Evolutionary conservation across 495 filamentous ascomycete genomes (phyloP), one percentile per base, ranked within the genome.

Genomic region (Margaritispora aquatica): DNA sequence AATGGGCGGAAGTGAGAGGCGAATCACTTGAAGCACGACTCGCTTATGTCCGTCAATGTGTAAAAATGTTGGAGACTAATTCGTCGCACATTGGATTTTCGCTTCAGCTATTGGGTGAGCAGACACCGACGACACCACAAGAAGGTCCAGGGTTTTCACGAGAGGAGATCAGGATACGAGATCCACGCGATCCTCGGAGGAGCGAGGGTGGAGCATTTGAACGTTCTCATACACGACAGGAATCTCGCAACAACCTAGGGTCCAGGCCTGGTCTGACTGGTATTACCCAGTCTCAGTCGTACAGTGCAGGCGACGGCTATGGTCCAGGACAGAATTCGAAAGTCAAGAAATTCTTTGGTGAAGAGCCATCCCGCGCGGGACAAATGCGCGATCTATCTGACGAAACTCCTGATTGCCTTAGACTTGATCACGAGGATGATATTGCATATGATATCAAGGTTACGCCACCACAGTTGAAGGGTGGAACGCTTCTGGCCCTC

Each of bases 1-100:
- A 98, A 71, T 98, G 94, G 94, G 83, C 92, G 21, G 91, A 95
- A 64, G 74, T 88, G 13, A 84, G 92, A n/a, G 90, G 91, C 2
- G 89, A 93, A 66, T 88, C 92, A 17, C 77, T 98, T n/a, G 93
- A 96, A 61, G 89, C 92, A 60, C 84, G 93, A 36, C 68, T 98
- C 34, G 88, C 86, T 62, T 84, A 85, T 57, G 87, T 96, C 54
- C 80, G 87, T 46, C 76, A 80, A 26, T 87, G 90, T 58, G 82
- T 86, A 5, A 82, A 86, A 63, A 86, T 95, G 34, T 75, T 98
- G 31, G 92, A 97, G 64, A 89, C 84, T 24, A 89, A 85, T 62
- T 88, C 90, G 17, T 90, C 89, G 0, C 92, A 96, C 61, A 83
- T 97, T 60, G 84, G 87, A 41, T 95, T 92, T 67, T 92, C 90